Base-by-base conservation (phyloP, 129 eudicot genomes). In the Mikania micrantha region DNA sequence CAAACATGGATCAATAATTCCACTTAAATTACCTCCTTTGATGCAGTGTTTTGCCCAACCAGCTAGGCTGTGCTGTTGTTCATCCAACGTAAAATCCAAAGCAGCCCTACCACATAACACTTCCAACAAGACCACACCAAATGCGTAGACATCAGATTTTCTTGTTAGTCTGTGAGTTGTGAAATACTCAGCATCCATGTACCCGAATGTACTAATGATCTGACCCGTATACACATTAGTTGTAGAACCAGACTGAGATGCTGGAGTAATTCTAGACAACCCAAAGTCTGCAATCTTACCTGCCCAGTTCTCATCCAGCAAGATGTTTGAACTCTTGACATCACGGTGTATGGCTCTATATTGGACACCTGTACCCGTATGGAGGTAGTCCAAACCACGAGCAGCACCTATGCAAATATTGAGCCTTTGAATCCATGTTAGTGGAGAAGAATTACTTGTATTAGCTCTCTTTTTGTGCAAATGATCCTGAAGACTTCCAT, bases 91-190 rank as follows among this genome's bases (percentile, higher is more conserved):
- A 19, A 60, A 42, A 59, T 85, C 84, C 60, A 85, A 44, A 42
- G 87, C 84, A 16, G 76, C 82, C 72, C 84, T 82, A 49, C 84
- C 90, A 65, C 77, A 79, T 44, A 79, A 64, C 57, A 39, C 74
- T 70, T 79, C 80, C 40, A 69, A 59, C 24, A 81, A 72, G 15
- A 78, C 90, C 42, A 85, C 86, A 9, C 82, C 84, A 32, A 85
- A 85, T 27, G 84, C 74, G 60, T 81, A 85, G 40, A 74, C 85
- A 36, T 85, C 84, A 20, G 84, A 68, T 63, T 72, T 85, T 67
- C 82, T 20, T 0, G 90, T 81, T 2, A 67, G 54, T 69, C 54
- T 73, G 21, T 21, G 75, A 57, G 82, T 78, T 44, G 66, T 11
- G 69, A 64, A 64, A 71, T 72, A 78, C 56, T 78, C 78, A 2